These are phyloP conservation scores for Cutaneotrichosporon sp. DNA, from an alignment of 1,284 basidiomycete species.

Conservation along the genomic window DNA sequence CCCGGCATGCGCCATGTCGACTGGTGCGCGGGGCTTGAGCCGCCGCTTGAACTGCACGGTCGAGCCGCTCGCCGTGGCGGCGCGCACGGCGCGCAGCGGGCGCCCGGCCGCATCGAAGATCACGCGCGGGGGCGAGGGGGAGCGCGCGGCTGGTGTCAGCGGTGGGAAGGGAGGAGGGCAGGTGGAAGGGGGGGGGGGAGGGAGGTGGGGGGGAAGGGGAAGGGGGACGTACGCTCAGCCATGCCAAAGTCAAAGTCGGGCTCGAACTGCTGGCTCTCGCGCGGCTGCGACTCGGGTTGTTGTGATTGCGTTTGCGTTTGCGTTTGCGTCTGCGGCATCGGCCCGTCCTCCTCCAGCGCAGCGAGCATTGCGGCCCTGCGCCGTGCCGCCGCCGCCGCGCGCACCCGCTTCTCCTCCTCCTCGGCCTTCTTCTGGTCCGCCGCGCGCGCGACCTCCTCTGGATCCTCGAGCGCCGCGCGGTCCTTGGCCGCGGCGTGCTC, in stretches of 20 bases:
- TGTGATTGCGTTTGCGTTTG: no score
- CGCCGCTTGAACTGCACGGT: conserved; percentile 37
- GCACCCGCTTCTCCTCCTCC: conserved; percentile 7
- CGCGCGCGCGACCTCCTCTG: not conserved
- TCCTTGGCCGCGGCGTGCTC: not conserved
- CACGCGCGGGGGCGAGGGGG: conserved; percentile 9
- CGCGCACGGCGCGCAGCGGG: conserved; percentile 30
- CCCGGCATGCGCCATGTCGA: conserved; percentile 11
- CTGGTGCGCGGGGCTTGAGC: conserved; percentile 21
- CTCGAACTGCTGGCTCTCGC: conserved; percentile 5
- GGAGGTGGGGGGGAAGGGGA: no score
- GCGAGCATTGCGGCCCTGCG: conserved; percentile 14
- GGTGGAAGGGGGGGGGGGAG: no score
- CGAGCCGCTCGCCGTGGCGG: conserved; percentile 40
- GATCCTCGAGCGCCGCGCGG: not conserved
- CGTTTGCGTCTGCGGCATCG: not conserved
- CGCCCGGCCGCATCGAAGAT: conserved; percentile 25
- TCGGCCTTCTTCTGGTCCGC: conserved; percentile 17
- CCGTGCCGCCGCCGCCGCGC: conserved; percentile 1
- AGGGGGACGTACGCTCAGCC: not conserved
- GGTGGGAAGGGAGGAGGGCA: no score
- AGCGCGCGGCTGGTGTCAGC: no score
- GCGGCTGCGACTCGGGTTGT: not conserved
- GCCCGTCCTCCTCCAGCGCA: not conserved
- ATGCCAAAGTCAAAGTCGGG: not conserved